Base-by-base conservation (phyloP, 192 early-diverging fungal species). In the Jimgerdemannia lactiflua region DNA sequence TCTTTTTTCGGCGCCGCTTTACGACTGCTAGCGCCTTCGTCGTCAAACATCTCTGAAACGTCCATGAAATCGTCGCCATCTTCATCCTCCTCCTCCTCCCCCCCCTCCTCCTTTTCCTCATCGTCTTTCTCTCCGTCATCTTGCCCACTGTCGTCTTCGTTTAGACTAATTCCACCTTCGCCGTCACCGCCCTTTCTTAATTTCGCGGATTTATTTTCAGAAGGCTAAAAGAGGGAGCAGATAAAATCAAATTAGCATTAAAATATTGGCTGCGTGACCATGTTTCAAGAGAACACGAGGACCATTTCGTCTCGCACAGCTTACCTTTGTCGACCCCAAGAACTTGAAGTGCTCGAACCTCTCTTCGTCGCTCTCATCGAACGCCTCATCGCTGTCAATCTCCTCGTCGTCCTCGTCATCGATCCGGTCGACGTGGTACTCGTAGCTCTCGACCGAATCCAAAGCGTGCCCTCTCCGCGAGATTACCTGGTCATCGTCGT, bases 321-420 rank as follows among this genome's bases (percentile, higher is more conserved):
- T 72, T 78, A 78, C 75, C 69, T 86, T 80, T 65, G 81, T 85
- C 78, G 92, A 91, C 29, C 84, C 80, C 71, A 76, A 79, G 69
- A 90, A 87, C 74, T 85, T 84, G 74, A 90, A 95, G 65, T 84
- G 77, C 41, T 92, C 93, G 76, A 94, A 98, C 69, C 89, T 81
- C 69, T 96, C 93, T 68, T 96, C 95, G 73, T 97, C 95, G 65
- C 84, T 86, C 14, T 91, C 91, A 68, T 95, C 88, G 83, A 97
- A 97, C 4, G 95, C 95, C 41, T 92, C 94, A 75, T 98, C 96
- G 63, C 95, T 94, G 44, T 93, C 91, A 67, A 97, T 96, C 71
- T 97, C 96, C 76, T 98, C 96, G 76, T 98, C 96, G 78, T 98
- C 95, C 71, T 96, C 95, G 4, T 88, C 84, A 39, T 93, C 89